Percentiles rank a stretch among this genome's conserved stretches.
Evolutionary conservation across 768 basidiomycete species (phyloP).

Genomic region (Ephemerocybe angulata): DNA sequence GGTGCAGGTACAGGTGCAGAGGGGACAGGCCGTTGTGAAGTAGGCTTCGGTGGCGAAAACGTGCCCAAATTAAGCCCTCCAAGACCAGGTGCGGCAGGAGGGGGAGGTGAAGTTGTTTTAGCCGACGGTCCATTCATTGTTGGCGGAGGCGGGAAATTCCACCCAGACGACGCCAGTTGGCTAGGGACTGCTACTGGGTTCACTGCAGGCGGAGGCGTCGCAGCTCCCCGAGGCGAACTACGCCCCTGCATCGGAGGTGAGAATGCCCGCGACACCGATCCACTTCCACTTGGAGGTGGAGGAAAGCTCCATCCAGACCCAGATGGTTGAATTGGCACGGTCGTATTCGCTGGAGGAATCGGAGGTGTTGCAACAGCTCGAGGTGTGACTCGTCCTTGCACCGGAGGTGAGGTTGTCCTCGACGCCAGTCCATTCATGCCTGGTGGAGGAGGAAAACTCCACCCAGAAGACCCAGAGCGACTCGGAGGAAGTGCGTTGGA

Average conservation of each 20-base stretch:
- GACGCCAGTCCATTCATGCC: not conserved
- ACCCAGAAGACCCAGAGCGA: not conserved
- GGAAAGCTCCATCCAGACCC: slow-evolving; percentile 8
- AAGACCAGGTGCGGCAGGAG: too few relatives aligned
- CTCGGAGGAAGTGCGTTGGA: not conserved
- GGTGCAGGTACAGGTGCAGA: slow-evolving; percentile 18
- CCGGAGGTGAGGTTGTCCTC: slow-evolving; percentile 13
- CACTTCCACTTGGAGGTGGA: too few relatives aligned
- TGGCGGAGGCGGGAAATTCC: not conserved
- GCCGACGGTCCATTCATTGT: slow-evolving; percentile 1
- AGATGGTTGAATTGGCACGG: too few relatives aligned
- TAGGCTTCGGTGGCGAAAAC: slow-evolving; percentile 18
- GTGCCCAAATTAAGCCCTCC: too few relatives aligned
- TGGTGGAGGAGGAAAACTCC: not conserved
- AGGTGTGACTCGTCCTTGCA: slow-evolving; percentile 4
- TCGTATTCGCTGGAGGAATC: too few relatives aligned
- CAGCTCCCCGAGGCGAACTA: too few relatives aligned
- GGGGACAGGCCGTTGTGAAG: slow-evolving; percentile 39
- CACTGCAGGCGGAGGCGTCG: slow-evolving; percentile 5
- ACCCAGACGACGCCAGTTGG: too few relatives aligned
- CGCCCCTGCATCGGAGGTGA: too few relatives aligned
- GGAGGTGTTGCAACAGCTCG: too few relatives aligned
- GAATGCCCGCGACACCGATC: too few relatives aligned
- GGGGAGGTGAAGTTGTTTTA: slow-evolving; percentile 26
- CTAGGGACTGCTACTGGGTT: too few relatives aligned